These are phyloP conservation scores for Tremella yokohamensis DNA, from an alignment of 768 basidiomycete species.

Conservation along the genomic window DNA sequence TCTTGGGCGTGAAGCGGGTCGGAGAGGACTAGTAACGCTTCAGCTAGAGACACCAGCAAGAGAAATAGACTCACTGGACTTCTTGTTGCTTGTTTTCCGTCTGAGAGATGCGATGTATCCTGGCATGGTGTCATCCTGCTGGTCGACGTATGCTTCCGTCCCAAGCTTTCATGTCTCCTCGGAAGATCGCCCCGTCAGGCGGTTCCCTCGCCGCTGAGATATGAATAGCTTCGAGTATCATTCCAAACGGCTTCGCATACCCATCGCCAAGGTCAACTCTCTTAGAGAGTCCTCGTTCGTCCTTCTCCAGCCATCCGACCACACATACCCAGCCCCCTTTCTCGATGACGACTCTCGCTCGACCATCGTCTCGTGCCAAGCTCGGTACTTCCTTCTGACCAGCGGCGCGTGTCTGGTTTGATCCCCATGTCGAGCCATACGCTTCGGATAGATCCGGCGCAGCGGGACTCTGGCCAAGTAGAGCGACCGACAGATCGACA, in stretches of 20 bases:
- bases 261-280: too few relatives aligned
- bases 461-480: slow-evolving; percentile 29
- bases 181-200: slow-evolving; percentile 16
- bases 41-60: background rate
- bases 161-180: slow-evolving; percentile 10
- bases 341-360: slow-evolving; percentile 25
- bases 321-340: slow-evolving; percentile 33
- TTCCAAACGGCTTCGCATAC: slow-evolving; percentile 16
- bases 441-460: slow-evolving; percentile 13
- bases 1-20: slow-evolving; percentile 22
- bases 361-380: background rate
- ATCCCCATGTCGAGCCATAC: background rate
- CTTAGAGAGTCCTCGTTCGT: slow-evolving; percentile 8
- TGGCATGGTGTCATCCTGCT: background rate
- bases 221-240: slow-evolving; percentile 38
- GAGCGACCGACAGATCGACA: slow-evolving; percentile 27
- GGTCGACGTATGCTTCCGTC: background rate
- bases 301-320: slow-evolving; percentile 41
- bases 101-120: too few relatives aligned
- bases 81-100: too few relatives aligned
- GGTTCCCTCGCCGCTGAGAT: slow-evolving; percentile 25
- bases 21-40: slow-evolving; percentile 20
- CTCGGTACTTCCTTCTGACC: background rate
- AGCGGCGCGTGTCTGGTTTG: background rate
- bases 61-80: too few relatives aligned